Conservation (phyloP, 495 filamentous ascomycete species). For the Monascus purpureus region DNA sequence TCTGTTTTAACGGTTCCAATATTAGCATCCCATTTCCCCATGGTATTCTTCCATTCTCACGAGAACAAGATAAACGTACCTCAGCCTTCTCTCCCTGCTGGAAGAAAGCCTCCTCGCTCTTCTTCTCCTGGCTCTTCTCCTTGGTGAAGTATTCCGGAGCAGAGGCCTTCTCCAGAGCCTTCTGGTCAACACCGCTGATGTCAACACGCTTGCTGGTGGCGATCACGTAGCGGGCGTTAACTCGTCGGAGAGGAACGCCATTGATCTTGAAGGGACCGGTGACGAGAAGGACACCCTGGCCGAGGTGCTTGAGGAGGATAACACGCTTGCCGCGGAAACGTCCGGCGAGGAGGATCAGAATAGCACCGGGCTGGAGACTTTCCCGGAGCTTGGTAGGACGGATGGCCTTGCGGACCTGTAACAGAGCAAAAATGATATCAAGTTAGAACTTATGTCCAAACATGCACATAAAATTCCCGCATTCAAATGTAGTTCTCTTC, state of each 20-base stretch:
- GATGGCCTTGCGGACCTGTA: conserved; percentile 85
- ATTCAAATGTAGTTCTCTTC: background rate
- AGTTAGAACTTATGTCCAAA: conserved; percentile 17
- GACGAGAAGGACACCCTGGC: conserved; percentile 93
- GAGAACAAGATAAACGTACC: conserved; percentile 42
- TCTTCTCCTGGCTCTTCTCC: conserved; percentile 85
- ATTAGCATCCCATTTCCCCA: conserved; percentile 6
- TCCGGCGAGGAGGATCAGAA: conserved; percentile 97
- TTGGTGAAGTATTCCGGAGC: conserved; percentile 83
- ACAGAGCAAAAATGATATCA: conserved; percentile 9
- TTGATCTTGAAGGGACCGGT: conserved; percentile 99
- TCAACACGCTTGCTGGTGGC: conserved; percentile 87
- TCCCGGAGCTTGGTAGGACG: conserved; percentile 71
- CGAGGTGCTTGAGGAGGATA: conserved; percentile 90
- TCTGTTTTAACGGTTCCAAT: conserved; percentile 40
- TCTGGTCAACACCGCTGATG: conserved; percentile 65
- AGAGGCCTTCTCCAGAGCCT: conserved; percentile 72
- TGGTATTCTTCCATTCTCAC: background rate
- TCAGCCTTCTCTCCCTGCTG: conserved; percentile 92
- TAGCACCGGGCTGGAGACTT: conserved; percentile 79
- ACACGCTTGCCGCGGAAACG: conserved; percentile 99
- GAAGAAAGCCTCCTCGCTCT: conserved; percentile 93
- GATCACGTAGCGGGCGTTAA: conserved; percentile 98
- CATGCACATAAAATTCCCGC: conserved; percentile 1
- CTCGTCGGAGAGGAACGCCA: conserved; percentile 93